Evolutionary conservation across 805 yeast species (phyloP), one percentile per base, ranked within the genome.

Genomic region (Huiozyma naganishii): DNA sequence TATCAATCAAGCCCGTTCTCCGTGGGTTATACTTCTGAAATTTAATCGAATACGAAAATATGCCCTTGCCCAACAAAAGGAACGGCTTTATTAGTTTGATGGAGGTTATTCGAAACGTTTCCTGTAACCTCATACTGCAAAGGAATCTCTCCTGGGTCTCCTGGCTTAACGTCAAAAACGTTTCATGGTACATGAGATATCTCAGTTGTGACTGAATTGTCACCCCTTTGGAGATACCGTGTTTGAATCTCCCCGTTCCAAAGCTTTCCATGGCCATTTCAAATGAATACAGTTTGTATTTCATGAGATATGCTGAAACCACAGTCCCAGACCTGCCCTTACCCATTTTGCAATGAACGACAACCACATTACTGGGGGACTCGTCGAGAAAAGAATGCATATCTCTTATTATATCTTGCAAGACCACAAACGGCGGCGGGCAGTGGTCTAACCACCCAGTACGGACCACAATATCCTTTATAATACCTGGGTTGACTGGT

Each of bases 321-420:
- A 86, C 62, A 1, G 88, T 72, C 0, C 97, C 97, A 0, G 95
- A 80, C 28, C 97, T 67, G 0, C 97, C 97, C 61, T 87, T 88
- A 0, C 97, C 97, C 50, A 85, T 84, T 54, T 83, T 79, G 58
- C 97, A 90, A 58, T 90, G 97, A 6, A 90, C 60, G 0, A 84
- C 70, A 0, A 84, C 88, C 2, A 82, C 78, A 44, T 73, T 70
- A 6, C 13, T 8, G 0, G 61, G 45, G 0, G 63, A 52, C 11
- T 37, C 36, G 1, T 48, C 38, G 27, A 83, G 53, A 48, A 62
- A 80, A 0, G 48, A 49, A 36, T 69, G 61, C 6, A 88, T 72
- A 1, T 69, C 71, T 11, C 59, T 55, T 0, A 78, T 66, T 4
- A 73, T 56, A 2, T 55, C 51, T 4, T 73, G 57, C 7, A 89